Base-by-base conservation (phyloP, 1,139 yeast genomes). In the Candida sanyaensis region DNA sequence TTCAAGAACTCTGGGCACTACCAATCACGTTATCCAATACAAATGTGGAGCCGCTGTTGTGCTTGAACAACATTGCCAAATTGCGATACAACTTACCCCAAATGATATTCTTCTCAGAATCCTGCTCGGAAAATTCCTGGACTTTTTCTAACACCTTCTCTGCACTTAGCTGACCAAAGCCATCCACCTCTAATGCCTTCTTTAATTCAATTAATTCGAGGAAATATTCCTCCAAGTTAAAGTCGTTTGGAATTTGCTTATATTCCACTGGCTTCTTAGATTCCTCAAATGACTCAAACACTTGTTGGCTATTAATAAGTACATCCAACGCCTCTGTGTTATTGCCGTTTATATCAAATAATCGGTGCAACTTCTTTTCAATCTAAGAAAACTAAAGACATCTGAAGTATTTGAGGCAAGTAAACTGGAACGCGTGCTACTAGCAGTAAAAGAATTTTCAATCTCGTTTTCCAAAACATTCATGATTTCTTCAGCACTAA, bases 161-260 rank as follows among this genome's bases (percentile, higher is more conserved):
- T 30, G 50, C 43, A 6, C 30, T 12, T 8, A 49, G 42, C 3
- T 50, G 47, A 11, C 46, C 55, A 53, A 68, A 72, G 3, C 52
- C 47, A 1, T 43, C 38, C 9, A 44, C 31, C 10, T 46, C 46
- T n/a, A 51, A 41, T 5, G 47, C 42, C 5, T 51, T 45, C 44
- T 59, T 64, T 28, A 75, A 54, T 37, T 63, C 61, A n/a, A 51
- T 51, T 34, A 75, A 62, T 50, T 74, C 78, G 17, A 55, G 53
- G 17, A 57, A 47, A 49, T 60, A 75, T 37, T 75, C 75, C 31
- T 73, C 72, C 40, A 75, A 57, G 11, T 50, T 47, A 53, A 73
- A 67, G 45, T 65, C 66, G 39, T 71, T 75, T 1, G 79, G 78
- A 7, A 73, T 49, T 48, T 73, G 78, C 26, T 48, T 62, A 47